Percentiles rank a stretch among this genome's conserved stretches.
Conservation (phyloP, 2,329 filamentous ascomycete species). For the Neurospora sp. region DNA sequence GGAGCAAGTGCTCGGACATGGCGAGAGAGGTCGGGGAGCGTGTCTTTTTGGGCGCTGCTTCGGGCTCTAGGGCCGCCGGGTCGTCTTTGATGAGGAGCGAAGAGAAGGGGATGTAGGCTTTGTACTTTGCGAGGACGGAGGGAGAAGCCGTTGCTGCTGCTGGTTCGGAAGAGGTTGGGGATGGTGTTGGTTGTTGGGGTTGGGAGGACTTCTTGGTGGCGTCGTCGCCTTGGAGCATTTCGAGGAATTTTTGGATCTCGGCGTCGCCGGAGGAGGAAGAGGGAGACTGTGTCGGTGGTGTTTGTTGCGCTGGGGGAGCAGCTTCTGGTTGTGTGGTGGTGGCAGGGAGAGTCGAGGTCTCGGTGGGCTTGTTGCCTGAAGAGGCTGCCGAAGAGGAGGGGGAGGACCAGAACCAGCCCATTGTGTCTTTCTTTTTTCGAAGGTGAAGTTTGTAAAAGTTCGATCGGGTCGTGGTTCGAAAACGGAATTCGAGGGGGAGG, state of each 20-base stretch:
- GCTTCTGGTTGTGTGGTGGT: not conserved
- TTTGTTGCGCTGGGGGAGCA: conserved; percentile 4
- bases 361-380: not conserved
- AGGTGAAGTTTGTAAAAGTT: not conserved
- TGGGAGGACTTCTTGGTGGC: conserved; percentile 10
- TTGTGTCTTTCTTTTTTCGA: conserved; percentile 22
- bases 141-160: conserved; percentile 5
- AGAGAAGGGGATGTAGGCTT: conserved; percentile 4
- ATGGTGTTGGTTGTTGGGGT: conserved; percentile 14
- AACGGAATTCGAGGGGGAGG: not conserved
- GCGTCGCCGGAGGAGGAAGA: conserved; percentile 28
- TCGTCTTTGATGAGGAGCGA: conserved; percentile 1
- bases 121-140: conserved; percentile 1
- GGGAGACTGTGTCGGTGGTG: conserved; percentile 6
- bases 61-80: conserved; percentile 4
- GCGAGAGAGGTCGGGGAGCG: conserved; percentile 37
- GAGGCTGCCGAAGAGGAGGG: conserved; percentile 17
- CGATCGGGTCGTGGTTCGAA: not conserved
- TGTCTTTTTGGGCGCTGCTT: conserved; percentile 2
- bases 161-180: conserved; percentile 13
- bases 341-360: conserved; percentile 8
- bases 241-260: conserved; percentile 45
- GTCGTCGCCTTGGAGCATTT: conserved; percentile 31
- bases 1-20: conserved; percentile 54
- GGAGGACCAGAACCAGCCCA: conserved; percentile 54